Base-by-base conservation (phyloP, 768 basidiomycete genomes). In the Tulasnella sp. region DNA sequence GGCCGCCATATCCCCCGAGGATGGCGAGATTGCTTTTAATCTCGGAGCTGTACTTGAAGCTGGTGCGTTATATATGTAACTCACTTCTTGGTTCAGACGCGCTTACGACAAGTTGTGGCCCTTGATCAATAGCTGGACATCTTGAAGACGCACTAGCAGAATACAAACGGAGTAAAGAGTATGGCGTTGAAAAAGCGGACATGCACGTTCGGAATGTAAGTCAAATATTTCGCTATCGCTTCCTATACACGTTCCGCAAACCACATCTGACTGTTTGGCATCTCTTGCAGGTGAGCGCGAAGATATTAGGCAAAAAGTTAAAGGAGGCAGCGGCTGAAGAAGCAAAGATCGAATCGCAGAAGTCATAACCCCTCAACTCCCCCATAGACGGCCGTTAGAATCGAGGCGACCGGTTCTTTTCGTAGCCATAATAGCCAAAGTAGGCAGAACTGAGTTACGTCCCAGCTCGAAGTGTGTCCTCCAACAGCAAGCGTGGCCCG, bases 1-100 rank as follows among this genome's bases (percentile, higher is more conserved):
- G 51, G 77, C 82, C 45, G 82, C 83, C n/a, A 78, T 93, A 65
- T 79, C 84, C 61, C 90, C 90, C 48, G 86, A 89, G 70, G 90
- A 93, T 75, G 84, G 86, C 70, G 90, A 93, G 70, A 89, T 92
- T 67, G 84, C 87, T 15, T 93, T 91, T 77, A 93, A 93, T 74
- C 80, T 90, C 61, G 90, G 86, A 52, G 90, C 88, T 47, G 88
- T 93, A 66, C 77, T 92, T 62, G 90, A 93, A 82, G 89, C 90
- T 58, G 81, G 90, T 88, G 65, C 66, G 84, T 77, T 32, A 9
- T n/a, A 10, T 42, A 29, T 7, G 15, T 38, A 38, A 5, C 34
- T n/a, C 10, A 11, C 42, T n/a, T 30, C 44, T 17, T 32, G 10
- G 23, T 32, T 51, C 41, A 24, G 10, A 19, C 10, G 13, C 1